These are phyloP conservation scores for Verticillium zaregamsianum DNA, from an alignment of 2,329 filamentous ascomycete species.

Conservation along the genomic window DNA sequence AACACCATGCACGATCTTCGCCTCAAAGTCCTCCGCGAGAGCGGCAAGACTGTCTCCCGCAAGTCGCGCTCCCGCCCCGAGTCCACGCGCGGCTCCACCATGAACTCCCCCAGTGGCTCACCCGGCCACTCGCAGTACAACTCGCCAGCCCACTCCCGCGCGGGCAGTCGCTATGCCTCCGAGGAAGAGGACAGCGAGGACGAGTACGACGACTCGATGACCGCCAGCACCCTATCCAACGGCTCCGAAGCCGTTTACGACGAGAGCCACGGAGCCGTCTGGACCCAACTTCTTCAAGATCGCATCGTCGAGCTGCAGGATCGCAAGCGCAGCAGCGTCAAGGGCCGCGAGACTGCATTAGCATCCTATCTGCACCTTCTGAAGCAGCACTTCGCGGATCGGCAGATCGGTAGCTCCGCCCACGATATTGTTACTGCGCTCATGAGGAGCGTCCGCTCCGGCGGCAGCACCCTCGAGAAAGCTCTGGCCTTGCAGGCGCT, in stretches of 20 bases:
- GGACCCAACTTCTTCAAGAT: slow-evolving; percentile 59
- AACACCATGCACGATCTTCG: slow-evolving; percentile 56
- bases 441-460: slow-evolving; percentile 65
- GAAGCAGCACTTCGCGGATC: slow-evolving; percentile 63
- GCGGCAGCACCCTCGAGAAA: slow-evolving; percentile 64
- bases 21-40: slow-evolving; percentile 65
- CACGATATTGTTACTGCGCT: slow-evolving; percentile 62
- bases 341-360: slow-evolving; percentile 64
- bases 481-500: slow-evolving; percentile 69
- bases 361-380: slow-evolving; percentile 60
- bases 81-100: slow-evolving; percentile 54
- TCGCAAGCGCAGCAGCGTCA: slow-evolving; percentile 72
- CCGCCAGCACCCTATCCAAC: slow-evolving; percentile 35
- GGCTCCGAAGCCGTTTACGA: slow-evolving; percentile 50
- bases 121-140: slow-evolving; percentile 52
- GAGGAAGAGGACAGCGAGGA: slow-evolving; percentile 59
- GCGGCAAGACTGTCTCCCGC: slow-evolving; percentile 67
- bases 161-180: slow-evolving; percentile 58
- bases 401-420: slow-evolving; percentile 55
- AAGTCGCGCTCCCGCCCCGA: slow-evolving; percentile 59
- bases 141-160: slow-evolving; percentile 56
- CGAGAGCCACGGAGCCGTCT: slow-evolving; percentile 48
- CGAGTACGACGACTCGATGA: slow-evolving; percentile 45
- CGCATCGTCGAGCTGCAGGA: slow-evolving; percentile 67
- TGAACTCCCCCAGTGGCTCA: slow-evolving; percentile 53